Percentiles rank a stretch among this genome's conserved stretches.
Evolutionary conservation across 306 rosid genomes (phyloP).

Genomic region (Ziziphus jujuba): DNA sequence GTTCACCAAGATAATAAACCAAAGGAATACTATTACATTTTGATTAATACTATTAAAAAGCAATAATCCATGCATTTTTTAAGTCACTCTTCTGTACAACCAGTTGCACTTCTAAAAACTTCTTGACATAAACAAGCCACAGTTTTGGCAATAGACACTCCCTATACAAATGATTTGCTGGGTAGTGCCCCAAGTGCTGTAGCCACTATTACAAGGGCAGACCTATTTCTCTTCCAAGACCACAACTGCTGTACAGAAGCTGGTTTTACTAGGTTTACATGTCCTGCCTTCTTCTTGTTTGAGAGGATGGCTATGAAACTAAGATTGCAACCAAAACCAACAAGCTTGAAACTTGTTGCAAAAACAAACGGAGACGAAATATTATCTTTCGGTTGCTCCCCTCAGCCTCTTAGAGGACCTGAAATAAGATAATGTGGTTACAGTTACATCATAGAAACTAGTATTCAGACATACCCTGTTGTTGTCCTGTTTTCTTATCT

Average conservation of each 20-base stretch:
- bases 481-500: conserved; percentile 93
- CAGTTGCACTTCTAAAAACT: conserved; percentile 40
- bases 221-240: conserved; percentile 69
- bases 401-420: conserved; percentile 88
- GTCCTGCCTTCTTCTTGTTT: conserved; percentile 59
- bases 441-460: conserved; percentile 38
- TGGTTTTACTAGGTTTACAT: conserved; percentile 57
- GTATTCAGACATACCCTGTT: conserved; percentile 67
- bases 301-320: conserved; percentile 55
- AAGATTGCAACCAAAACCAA: conserved; percentile 70
- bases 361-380: conserved; percentile 78
- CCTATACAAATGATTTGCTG: conserved; percentile 51
- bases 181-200: conserved; percentile 57
- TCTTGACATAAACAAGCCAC: conserved; percentile 51
- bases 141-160: conserved; percentile 50
- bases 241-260: conserved; percentile 71
- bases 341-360: conserved; percentile 79
- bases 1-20: conserved; percentile 45
- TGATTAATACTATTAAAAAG: conserved; percentile 45
- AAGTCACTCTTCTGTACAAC: conserved; percentile 61
- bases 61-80: conserved; percentile 43
- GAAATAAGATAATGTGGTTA: conserved; percentile 60
- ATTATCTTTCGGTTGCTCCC: conserved; percentile 73
- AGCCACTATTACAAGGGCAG: conserved; percentile 65
- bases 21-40: conserved; percentile 51